These are phyloP conservation scores for Phytophthora quininea DNA, from an alignment of 352 stramenopile species.

Conservation along the genomic window DNA sequence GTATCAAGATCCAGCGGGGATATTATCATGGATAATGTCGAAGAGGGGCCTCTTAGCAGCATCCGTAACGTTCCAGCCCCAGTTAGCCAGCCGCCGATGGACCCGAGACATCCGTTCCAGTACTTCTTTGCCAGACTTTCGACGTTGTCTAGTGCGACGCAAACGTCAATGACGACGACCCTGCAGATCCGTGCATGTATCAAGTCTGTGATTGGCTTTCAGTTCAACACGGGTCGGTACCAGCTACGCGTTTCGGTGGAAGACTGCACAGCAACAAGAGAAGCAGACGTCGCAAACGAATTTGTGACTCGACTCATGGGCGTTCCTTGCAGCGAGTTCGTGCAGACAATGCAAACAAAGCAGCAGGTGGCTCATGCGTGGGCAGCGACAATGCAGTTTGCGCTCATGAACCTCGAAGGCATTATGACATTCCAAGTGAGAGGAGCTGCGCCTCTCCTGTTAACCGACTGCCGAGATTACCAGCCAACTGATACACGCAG, in stretches of 20 bases:
- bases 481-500: slow-evolving; percentile 37
- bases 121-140: slow-evolving; percentile 50
- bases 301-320: slow-evolving; percentile 81
- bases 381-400: slow-evolving; percentile 80
- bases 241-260: slow-evolving; percentile 77
- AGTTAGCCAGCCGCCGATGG: slow-evolving; percentile 1
- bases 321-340: slow-evolving; percentile 69
- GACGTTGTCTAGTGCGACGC: slow-evolving; percentile 19
- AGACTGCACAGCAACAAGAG: slow-evolving; percentile 68
- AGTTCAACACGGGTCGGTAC: slow-evolving; percentile 77
- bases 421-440: slow-evolving; percentile 64
- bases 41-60: slow-evolving; percentile 11
- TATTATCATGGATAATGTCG: not conserved
- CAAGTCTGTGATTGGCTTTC: slow-evolving; percentile 85
- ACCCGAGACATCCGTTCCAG: slow-evolving; percentile 48
- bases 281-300: slow-evolving; percentile 54
- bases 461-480: slow-evolving; percentile 61
- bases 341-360: slow-evolving; percentile 71
- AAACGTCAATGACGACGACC: slow-evolving; percentile 21
- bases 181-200: slow-evolving; percentile 74
- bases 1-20: not conserved
- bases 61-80: slow-evolving; percentile 5
- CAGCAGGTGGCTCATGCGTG: slow-evolving; percentile 59
- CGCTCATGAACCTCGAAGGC: slow-evolving; percentile 82
- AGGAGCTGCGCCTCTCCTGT: slow-evolving; percentile 43